These are phyloP conservation scores for Cladobotryum protrusum DNA, from an alignment of 2,329 filamentous ascomycete species.

Conservation along the genomic window DNA sequence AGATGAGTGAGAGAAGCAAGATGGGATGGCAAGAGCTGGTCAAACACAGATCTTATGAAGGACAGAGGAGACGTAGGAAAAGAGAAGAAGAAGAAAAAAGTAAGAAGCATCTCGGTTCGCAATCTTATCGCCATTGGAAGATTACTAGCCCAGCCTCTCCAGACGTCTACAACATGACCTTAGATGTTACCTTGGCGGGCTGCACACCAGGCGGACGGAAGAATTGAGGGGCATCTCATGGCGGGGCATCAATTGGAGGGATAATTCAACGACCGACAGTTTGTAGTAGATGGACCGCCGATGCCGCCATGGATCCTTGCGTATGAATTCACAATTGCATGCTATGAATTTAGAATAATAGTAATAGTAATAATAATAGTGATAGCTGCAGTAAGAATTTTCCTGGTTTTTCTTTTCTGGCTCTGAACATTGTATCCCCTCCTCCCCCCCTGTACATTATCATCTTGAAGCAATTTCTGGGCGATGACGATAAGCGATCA, in stretches of 20 bases:
- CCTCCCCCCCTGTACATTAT: background rate
- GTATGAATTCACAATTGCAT: too few relatives aligned
- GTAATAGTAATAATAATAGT: too few relatives aligned
- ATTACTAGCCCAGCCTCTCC: too few relatives aligned
- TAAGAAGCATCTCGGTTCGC: background rate
- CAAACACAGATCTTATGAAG: background rate
- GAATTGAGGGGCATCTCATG: constrained; percentile 29
- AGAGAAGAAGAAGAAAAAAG: background rate
- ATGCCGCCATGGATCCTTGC: too few relatives aligned
- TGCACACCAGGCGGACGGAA: constrained; percentile 24
- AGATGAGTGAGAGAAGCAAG: too few relatives aligned
- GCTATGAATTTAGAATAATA: too few relatives aligned
- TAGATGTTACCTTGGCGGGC: background rate
- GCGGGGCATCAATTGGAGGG: constrained; percentile 25
- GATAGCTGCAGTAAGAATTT: too few relatives aligned
- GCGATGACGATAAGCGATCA: background rate
- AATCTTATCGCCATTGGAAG: background rate
- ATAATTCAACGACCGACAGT: constrained; percentile 12
- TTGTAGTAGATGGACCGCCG: too few relatives aligned
- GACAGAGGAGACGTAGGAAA: background rate
- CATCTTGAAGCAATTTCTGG: background rate
- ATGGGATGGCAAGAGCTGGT: background rate
- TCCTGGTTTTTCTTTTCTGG: too few relatives aligned
- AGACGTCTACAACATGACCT: too few relatives aligned
- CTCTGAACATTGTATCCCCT: too few relatives aligned